phyloP scores from a whole-genome alignment of 495 filamentous ascomycete genomes.

The Cladorrhinum samala region DNA sequence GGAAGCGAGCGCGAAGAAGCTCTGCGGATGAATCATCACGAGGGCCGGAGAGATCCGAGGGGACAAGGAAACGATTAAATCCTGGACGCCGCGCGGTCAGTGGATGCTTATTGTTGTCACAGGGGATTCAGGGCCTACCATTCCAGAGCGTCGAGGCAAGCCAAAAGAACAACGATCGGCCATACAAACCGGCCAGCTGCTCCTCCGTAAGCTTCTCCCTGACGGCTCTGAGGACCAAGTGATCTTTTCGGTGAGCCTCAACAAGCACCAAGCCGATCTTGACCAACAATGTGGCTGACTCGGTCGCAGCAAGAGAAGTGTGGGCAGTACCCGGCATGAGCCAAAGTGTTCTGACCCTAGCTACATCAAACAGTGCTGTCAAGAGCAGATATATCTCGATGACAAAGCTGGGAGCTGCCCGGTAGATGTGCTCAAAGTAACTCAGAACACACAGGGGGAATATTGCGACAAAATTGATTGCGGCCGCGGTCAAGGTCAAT shows the following conservation, averaged over 20 bases:
- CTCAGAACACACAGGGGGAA: conserved; percentile 1
- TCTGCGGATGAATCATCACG: conserved; percentile 4
- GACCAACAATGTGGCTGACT: background rate
- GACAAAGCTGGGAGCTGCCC: conserved; percentile 5
- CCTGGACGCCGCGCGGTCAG: no score
- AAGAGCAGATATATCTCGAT: conserved; percentile 5
- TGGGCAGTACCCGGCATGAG: conserved; percentile 1
- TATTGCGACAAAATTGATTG: conserved; percentile 1
- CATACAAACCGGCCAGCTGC: conserved; percentile 5
- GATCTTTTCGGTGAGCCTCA: conserved; percentile 3
- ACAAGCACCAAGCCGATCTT: background rate
- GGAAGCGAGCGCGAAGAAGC: conserved; percentile 2
- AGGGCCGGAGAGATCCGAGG: conserved; percentile 4
- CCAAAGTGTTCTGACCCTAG: conserved; percentile 4
- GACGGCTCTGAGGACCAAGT: background rate
- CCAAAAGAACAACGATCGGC: conserved; percentile 9
- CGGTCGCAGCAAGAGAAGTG: background rate
- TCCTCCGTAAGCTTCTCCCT: conserved; percentile 1
- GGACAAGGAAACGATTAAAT: conserved; percentile 1
- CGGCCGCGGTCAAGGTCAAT: conserved; percentile 6
- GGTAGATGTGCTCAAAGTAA: conserved; percentile 8
- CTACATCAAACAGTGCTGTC: background rate
- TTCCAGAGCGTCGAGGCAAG: conserved; percentile 3
- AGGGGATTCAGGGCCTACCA: conserved; percentile 2
- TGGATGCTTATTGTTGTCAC: no score